phyloP scores from a whole-genome alignment of 768 basidiomycete species.

The Phanerochaete carnosa region DNA sequence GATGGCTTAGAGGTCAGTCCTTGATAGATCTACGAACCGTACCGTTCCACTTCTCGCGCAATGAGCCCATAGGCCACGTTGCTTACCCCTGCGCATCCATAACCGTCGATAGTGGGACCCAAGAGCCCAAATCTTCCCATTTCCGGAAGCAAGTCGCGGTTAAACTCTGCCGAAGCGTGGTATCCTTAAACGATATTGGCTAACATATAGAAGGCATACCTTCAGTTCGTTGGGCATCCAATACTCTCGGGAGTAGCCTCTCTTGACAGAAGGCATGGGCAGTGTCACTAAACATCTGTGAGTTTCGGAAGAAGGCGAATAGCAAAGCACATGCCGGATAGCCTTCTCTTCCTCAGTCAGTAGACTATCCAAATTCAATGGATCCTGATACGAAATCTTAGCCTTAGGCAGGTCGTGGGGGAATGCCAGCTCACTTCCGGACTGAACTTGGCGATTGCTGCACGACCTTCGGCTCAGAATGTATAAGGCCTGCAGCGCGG shows the following conservation, averaged over 20 bases:
- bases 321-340: constrained; percentile 56
- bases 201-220: constrained; percentile 35
- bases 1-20: constrained; percentile 1
- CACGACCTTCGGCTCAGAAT: background rate
- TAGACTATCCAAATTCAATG: constrained; percentile 72
- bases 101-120: constrained; percentile 90
- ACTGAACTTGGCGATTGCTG: constrained; percentile 23
- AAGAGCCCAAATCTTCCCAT: constrained; percentile 92
- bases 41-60: constrained; percentile 92
- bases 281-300: constrained; percentile 54
- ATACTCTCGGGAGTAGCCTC: constrained; percentile 80
- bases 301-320: background rate
- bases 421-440: constrained; percentile 24
- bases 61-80: constrained; percentile 94
- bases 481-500: background rate
- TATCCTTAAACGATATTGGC: background rate
- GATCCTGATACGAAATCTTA: constrained; percentile 54
- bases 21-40: background rate
- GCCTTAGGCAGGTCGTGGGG: background rate
- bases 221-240: constrained; percentile 87
- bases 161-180: constrained; percentile 53
- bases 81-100: constrained; percentile 90
- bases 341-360: constrained; percentile 89
- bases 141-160: constrained; percentile 72
- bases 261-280: constrained; percentile 85